A percentile compares a stretch with the other conserved stretches of the same genome.
Conservation (phyloP, 2,329 filamentous ascomycete species). For the Trichoderma polysporum region DNA sequence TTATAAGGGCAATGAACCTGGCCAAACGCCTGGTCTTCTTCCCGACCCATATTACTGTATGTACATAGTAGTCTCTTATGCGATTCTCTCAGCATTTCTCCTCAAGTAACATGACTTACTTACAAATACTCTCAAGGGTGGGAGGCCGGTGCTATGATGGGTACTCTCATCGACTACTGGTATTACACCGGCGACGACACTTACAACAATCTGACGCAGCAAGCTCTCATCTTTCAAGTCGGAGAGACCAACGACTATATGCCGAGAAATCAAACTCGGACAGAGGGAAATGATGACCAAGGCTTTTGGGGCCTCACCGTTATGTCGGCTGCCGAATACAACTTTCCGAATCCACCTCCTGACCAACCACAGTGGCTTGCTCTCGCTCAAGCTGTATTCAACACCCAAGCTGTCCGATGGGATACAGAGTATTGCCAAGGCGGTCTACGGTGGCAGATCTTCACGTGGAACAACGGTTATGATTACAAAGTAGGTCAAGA, state of each 20-base stretch:
- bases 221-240: conserved; percentile 72
- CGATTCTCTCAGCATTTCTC: neutral
- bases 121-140: conserved; percentile 49
- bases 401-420: conserved; percentile 74
- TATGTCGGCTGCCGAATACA: conserved; percentile 69
- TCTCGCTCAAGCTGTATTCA: conserved; percentile 77
- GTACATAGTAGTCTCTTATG: conserved; percentile 23
- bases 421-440: conserved; percentile 67
- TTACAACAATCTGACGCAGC: conserved; percentile 66
- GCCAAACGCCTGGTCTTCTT: conserved; percentile 51
- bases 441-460: conserved; percentile 83
- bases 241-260: conserved; percentile 74
- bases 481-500: conserved; percentile 58
- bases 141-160: conserved; percentile 73
- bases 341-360: conserved; percentile 59
- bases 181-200: conserved; percentile 72
- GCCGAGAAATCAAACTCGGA: conserved; percentile 68
- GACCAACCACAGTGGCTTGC: conserved; percentile 65
- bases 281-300: conserved; percentile 73
- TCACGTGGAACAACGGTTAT: conserved; percentile 77
- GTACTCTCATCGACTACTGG: conserved; percentile 78
- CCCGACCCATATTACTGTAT: conserved; percentile 56
- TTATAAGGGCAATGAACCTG: conserved; percentile 49
- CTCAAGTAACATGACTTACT: neutral
- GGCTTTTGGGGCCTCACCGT: conserved; percentile 71